phyloP scores from a whole-genome alignment of 2,329 filamentous ascomycete species.

The Niveomyces coronatus region DNA sequence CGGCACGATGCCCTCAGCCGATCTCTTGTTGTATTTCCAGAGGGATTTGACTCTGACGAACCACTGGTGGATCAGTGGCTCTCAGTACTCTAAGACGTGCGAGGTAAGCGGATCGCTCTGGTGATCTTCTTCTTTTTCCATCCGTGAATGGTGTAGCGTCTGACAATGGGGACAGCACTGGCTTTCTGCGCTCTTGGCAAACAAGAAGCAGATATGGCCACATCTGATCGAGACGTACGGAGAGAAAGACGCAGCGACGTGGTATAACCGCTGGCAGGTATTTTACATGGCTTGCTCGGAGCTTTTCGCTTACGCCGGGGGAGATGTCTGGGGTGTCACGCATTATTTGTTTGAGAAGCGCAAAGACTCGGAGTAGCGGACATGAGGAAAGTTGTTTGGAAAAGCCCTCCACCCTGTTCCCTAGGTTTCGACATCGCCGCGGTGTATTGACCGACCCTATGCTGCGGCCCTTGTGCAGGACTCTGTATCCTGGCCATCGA shows the following conservation, averaged over 20 bases:
- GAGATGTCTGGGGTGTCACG: constrained; percentile 57
- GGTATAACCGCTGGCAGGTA: constrained; percentile 63
- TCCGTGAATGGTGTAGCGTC: background rate
- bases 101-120: constrained; percentile 35
- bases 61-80: constrained; percentile 64
- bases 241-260: constrained; percentile 45
- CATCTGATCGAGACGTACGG: constrained; percentile 56
- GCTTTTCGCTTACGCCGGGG: constrained; percentile 54
- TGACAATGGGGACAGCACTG: constrained; percentile 36
- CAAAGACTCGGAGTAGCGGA: too few relatives aligned
- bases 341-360: constrained; percentile 57
- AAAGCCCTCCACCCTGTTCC: too few relatives aligned
- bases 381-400: too few relatives aligned
- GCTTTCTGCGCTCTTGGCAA: constrained; percentile 48
- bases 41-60: constrained; percentile 45
- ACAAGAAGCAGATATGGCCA: constrained; percentile 52
- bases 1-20: constrained; percentile 60
- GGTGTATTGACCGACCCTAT: too few relatives aligned
- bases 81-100: constrained; percentile 59
- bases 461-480: too few relatives aligned
- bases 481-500: too few relatives aligned
- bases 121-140: too few relatives aligned
- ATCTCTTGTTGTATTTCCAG: constrained; percentile 59
- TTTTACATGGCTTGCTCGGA: constrained; percentile 65
- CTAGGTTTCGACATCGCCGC: too few relatives aligned